Evolutionary conservation across 2,329 filamentous ascomycete genomes (phyloP), one percentile per base, ranked within the genome.

Genomic region (Leptographium wingfieldii): DNA sequence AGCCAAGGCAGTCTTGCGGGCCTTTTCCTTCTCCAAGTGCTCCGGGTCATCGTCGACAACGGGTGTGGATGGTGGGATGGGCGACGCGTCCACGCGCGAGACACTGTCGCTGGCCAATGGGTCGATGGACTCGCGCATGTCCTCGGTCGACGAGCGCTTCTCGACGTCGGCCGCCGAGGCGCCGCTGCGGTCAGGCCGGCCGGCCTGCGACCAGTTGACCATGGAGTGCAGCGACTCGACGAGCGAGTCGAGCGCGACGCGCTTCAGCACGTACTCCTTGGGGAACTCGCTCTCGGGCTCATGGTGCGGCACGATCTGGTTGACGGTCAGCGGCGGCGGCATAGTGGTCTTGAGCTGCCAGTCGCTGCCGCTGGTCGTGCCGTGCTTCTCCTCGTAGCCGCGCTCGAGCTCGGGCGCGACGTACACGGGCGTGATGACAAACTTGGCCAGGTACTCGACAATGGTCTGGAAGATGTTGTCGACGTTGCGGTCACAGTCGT

Each of bases 401-500:
- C 95, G 88, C 70, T 96, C 90, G 66, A 96, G 88, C 38, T 84
- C 73, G 1, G 87, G 77, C 2, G 85, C 90, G 48, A 96, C 83
- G 11, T 84, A 72, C 5, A 96, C 85, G 1, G 92, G 86, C 11
- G 85, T 80, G 58, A 88, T 94, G 1, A 91, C 89, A 66, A 96
- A 88, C 66, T 87, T 87, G 38, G 92, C 94, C 22, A 99, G 76
- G 72, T 97, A 91, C 71, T 99, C 95, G 56, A 99, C 92, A 59
- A 97, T 86, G 25, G 82, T 87, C 73, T 99, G 94, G 71, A 95
- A 99, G 72, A 97, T 94, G 72, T 99, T 99, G 73, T 97, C 92
- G 62, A 97, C 83, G 49, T 90, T 91, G 62, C 92, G 82, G 68
- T 97, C 95, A 73, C 94, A 99, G 71, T 99, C 94, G 69, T 99